Conservation (phyloP, 495 filamentous ascomycete species). For the Glarea lozoyensis region DNA sequence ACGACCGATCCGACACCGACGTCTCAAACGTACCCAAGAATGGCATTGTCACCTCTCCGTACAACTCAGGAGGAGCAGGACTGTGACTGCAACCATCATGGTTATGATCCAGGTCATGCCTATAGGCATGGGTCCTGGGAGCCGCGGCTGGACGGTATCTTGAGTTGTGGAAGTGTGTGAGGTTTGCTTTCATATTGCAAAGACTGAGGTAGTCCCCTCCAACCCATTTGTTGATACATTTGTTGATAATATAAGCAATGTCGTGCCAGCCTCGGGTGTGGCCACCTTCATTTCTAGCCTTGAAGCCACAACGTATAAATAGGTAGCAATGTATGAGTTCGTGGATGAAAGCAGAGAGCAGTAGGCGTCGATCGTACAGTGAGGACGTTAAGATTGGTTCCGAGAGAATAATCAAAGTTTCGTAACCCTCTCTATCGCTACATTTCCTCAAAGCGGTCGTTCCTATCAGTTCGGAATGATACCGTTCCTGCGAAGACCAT, state of each 20-base stretch:
- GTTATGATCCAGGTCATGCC: too few species aligned
- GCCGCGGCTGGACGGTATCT: too few species aligned
- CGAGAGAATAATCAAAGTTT: constrained; percentile 46
- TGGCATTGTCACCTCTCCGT: too few species aligned
- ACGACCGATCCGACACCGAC: too few species aligned
- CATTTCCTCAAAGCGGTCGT: constrained; percentile 40
- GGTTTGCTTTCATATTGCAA: constrained; percentile 42
- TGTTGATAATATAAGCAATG: constrained; percentile 41
- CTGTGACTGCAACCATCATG: too few species aligned
- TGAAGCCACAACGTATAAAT: constrained; percentile 45
- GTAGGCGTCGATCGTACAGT: constrained; percentile 38
- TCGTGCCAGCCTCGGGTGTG: constrained; percentile 41
- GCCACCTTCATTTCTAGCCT: constrained; percentile 36
- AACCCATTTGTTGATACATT: constrained; percentile 43
- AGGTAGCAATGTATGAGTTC: constrained; percentile 50
- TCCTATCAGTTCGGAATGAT: constrained; percentile 38
- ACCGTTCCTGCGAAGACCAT: constrained; percentile 31
- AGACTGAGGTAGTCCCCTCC: constrained; percentile 37
- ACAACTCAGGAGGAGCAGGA: too few species aligned
- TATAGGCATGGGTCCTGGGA: too few species aligned
- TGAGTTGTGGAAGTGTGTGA: constrained; percentile 22
- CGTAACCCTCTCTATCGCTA: constrained; percentile 33
- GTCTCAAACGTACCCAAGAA: too few species aligned
- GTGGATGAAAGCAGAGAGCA: constrained; percentile 49
- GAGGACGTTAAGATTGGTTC: constrained; percentile 35